Evolutionary conservation across 106 monocot species (phyloP).

Genomic region (Posidonia australis): DNA sequence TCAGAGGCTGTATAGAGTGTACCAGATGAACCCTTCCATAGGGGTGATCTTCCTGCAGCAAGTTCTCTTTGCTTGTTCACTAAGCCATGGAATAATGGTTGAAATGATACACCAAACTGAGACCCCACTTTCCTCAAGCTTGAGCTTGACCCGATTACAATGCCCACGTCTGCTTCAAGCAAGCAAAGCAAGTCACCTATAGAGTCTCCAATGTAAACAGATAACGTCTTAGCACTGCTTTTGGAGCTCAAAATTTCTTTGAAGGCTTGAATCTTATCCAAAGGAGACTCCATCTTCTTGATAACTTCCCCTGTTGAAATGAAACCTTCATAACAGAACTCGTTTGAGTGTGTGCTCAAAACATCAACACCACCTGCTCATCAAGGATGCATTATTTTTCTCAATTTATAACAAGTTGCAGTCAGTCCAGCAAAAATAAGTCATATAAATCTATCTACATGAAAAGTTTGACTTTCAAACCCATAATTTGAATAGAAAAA

Average conservation of each 20-base stretch:
- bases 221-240: slow-evolving; percentile 11
- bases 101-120: slow-evolving; percentile 69
- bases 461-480: too few relatives aligned
- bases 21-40: slow-evolving; percentile 47
- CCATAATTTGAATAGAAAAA: too few relatives aligned
- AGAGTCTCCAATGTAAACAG: slow-evolving; percentile 87
- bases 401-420: too few relatives aligned
- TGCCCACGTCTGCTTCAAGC: slow-evolving; percentile 89
- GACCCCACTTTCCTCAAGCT: slow-evolving; percentile 65
- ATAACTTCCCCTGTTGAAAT: slow-evolving; percentile 74
- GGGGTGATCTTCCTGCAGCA: neutral
- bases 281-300: slow-evolving; percentile 62
- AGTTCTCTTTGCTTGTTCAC: slow-evolving; percentile 57
- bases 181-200: slow-evolving; percentile 86
- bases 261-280: slow-evolving; percentile 58
- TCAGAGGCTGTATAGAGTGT: slow-evolving; percentile 74
- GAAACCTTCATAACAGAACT: slow-evolving; percentile 52
- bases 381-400: neutral
- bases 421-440: too few relatives aligned
- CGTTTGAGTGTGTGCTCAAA: slow-evolving; percentile 66
- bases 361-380: slow-evolving; percentile 36
- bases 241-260: slow-evolving; percentile 31
- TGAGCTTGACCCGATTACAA: slow-evolving; percentile 73
- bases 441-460: too few relatives aligned
- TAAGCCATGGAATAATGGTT: slow-evolving; percentile 49